Conservation (phyloP, 345 rosid species). For the Hibiscus syriacus region DNA sequence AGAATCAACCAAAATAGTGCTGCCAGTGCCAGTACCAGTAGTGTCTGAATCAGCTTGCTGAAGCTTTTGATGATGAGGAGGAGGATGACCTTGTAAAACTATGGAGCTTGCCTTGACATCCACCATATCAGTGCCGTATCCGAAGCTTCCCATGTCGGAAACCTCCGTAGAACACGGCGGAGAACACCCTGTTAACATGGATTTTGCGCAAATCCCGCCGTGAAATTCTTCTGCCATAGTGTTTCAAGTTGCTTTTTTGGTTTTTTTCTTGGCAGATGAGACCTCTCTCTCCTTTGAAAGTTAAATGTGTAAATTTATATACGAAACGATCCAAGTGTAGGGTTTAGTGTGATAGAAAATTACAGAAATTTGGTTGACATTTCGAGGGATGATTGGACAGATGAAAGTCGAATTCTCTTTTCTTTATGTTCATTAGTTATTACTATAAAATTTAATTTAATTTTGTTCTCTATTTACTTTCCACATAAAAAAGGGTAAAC, state of each 20-base stretch:
- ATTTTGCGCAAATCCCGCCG: conserved; percentile 41
- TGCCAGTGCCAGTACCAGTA: conserved; percentile 15
- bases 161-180: conserved; percentile 33
- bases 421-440: no score
- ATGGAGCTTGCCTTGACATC: conserved; percentile 23
- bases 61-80: conserved; percentile 13
- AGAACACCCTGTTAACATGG: conserved; percentile 28
- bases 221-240: conserved; percentile 71
- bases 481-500: no score
- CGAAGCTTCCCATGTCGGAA: conserved; percentile 24
- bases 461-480: no score
- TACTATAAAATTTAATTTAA: no score
- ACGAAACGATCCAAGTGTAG: conserved; percentile 23
- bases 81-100: no score
- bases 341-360: no score
- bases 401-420: no score
- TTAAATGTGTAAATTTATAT: conserved; percentile 5
- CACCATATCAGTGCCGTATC: conserved; percentile 20
- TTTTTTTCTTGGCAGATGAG: not conserved
- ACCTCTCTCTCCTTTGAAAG: not conserved
- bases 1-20: conserved; percentile 36
- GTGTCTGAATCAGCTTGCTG: conserved; percentile 26
- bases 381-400: no score
- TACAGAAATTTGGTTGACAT: conserved; percentile 43
- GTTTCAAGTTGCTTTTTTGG: not conserved